Base-by-base conservation (phyloP, 805 yeast genomes). In the Ogataea zsoltii region DNA sequence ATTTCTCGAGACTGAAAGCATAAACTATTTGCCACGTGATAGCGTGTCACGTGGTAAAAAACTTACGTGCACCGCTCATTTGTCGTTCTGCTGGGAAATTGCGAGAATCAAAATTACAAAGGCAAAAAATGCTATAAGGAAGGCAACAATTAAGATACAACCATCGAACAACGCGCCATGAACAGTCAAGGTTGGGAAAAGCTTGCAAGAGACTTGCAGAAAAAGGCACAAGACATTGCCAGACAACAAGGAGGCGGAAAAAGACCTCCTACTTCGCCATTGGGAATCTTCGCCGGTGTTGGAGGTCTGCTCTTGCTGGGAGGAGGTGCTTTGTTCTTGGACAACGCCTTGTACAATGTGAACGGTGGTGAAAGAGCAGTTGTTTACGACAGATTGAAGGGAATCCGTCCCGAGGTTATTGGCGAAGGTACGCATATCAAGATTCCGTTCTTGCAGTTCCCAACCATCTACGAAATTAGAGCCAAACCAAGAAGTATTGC, bases 311-410 rank as follows among this genome's bases (percentile, higher is more conserved):
- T 83, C 2, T 53, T 80, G 5, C 62, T 83, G 4, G 85, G 83
- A 44, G 83, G 79, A 42, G 83, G 80, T 46, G 77, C 80, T 2
- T 41, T 79, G 34, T 62, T 76, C 19, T 51, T 77, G 31, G 79
- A 82, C 55, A 70, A 79, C 33, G 73, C 90, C 1, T 69, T 85
- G 29, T 85, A 83, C 70, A 85, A 84, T 64, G 99, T 94, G 49
- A 98, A 94, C 68, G 99, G 99, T 81, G 99, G 99, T 69, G 98
- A 92, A 68, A 78, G 99, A 63, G 99, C 97, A 14, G 91, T 94
- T 61, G 79, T 94, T 31, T 94, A 94, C 66, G 89, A 96, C 19
- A 82, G 99, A 63, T 41, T 90, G 21, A 76, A 80, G 40, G 99
- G 99, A 63, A 83, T 94, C 38, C 86, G 82, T 62, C 82, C 91